Percentiles rank a stretch among this genome's conserved stretches.
phyloP scores from a whole-genome alignment of 441 rosid genomes.

The Populus hybrid region DNA sequence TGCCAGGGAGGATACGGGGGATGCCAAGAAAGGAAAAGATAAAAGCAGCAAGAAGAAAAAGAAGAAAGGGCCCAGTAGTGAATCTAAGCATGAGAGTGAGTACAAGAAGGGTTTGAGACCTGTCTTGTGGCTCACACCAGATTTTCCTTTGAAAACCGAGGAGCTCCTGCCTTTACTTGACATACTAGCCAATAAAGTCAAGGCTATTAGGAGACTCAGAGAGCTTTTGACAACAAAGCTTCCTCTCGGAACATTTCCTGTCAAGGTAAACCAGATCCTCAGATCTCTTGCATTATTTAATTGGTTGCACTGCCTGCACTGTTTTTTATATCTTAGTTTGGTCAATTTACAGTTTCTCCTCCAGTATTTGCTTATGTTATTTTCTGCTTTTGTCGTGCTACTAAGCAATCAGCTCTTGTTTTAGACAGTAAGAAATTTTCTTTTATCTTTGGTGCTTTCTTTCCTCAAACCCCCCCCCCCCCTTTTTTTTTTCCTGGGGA shows the following conservation, averaged over 20 bases:
- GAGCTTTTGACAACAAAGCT: conserved; percentile 97
- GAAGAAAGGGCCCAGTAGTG: conserved; percentile 57
- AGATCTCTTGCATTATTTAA: background rate
- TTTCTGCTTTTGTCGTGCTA: background rate
- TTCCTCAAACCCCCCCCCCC: background rate
- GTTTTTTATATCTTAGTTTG: background rate
- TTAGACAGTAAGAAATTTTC: background rate
- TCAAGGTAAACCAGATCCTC: conserved; percentile 55
- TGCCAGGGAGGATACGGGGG: conserved; percentile 53
- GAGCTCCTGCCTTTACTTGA: conserved; percentile 93
- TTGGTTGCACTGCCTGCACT: background rate
- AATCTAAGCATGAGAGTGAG: conserved; percentile 80
- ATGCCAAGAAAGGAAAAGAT: conserved; percentile 68
- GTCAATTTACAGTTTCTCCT: background rate
- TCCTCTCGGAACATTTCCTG: conserved; percentile 92
- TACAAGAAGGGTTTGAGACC: conserved; percentile 97
- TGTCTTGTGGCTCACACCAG: conserved; percentile 91
- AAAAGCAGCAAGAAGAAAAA: conserved; percentile 71
- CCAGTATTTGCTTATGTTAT: background rate
- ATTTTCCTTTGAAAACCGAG: conserved; percentile 85
- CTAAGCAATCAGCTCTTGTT: background rate
- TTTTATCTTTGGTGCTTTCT: background rate
- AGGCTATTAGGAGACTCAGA: conserved; percentile 92
- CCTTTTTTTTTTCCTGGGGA: background rate
- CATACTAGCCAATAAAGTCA: conserved; percentile 95